Conservation (phyloP, 192 early-diverging fungal species). For the Oehlia diaphana region DNA sequence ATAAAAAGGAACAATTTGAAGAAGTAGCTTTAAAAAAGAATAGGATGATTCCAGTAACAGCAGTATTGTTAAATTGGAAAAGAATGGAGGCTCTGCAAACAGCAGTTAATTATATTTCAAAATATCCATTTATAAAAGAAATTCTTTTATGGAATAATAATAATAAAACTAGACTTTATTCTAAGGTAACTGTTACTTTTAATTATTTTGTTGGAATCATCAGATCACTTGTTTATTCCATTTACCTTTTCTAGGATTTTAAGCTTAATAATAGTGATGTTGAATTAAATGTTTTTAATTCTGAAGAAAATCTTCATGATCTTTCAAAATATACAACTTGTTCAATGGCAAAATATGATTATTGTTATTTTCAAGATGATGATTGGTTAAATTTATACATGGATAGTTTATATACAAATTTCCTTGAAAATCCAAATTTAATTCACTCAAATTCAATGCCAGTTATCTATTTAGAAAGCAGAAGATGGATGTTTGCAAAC, state of each 20-base stretch:
- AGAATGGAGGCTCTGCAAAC: slow-evolving; percentile 37
- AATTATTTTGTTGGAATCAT: neutral
- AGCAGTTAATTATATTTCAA: slow-evolving; percentile 46
- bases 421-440: slow-evolving; percentile 48
- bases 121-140: slow-evolving; percentile 56
- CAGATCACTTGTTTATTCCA: neutral
- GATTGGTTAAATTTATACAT: slow-evolving; percentile 54
- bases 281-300: slow-evolving; percentile 45
- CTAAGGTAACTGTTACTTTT: neutral
- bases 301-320: slow-evolving; percentile 50
- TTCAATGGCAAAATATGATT: slow-evolving; percentile 47
- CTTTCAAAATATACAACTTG: slow-evolving; percentile 57
- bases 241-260: slow-evolving; percentile 32
- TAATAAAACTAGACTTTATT: slow-evolving; percentile 32
- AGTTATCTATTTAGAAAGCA: slow-evolving; percentile 46
- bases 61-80: slow-evolving; percentile 54
- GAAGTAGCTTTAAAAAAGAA: slow-evolving; percentile 36
- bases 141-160: slow-evolving; percentile 58
- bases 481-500: slow-evolving; percentile 56
- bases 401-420: slow-evolving; percentile 61
- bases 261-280: slow-evolving; percentile 29
- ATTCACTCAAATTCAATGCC: slow-evolving; percentile 57
- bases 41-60: slow-evolving; percentile 45
- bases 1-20: slow-evolving; percentile 36
- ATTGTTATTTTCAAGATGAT: slow-evolving; percentile 64